Evolutionary conservation across 2,329 filamentous ascomycete genomes (phyloP), one percentile per base, ranked within the genome.

Genomic region (Simplicillium aogashimaense): DNA sequence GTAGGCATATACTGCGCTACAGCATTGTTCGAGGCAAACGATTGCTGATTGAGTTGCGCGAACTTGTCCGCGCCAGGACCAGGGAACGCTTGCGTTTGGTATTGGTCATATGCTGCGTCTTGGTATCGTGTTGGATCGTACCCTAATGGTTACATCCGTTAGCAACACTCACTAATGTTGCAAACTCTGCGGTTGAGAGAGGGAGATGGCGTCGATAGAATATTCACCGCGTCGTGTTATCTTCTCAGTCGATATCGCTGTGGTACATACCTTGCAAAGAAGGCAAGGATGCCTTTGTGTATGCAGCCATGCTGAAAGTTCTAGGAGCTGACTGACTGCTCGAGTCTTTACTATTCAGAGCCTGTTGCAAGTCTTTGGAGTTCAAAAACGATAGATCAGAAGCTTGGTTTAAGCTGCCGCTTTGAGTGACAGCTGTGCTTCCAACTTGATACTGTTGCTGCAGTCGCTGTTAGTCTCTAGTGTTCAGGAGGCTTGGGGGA

Each of bases 221-320:
- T 25, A 6, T 25, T 9, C 9, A 9, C 20, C 20, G 9, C 20
- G 9, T 5, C 9, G 20, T 9, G 9, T 6, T 9, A 25, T 6
- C 20, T 25, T 25, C 20, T 25, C 20, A 9, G 5, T 13, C 14
- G 6, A 36, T 16, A 36, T 28, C 36, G 25, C 7, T 40, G n/a
- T 36, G 32, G 36, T 45, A 47, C 86, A 68, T 70, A 94, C 88
- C 84, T 65, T 90, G 83, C 68, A 89, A 76, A 61, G 82, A 83
- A 61, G 82, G 72, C 64, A 80, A 72, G 61, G 83, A 78, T 43
- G 78, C 65, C 66, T 94, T 94, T 72, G 87, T 89, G 65, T 81
- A 81, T 62, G 63, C 51, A 36, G 62, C 61, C 63, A 66, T 66
- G 13, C 60, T 40, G 4, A 25, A 25, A 9, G 20, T 25, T 25